Conservation (phyloP, 129 eudicot species). For the Artemisia tridentata region DNA sequence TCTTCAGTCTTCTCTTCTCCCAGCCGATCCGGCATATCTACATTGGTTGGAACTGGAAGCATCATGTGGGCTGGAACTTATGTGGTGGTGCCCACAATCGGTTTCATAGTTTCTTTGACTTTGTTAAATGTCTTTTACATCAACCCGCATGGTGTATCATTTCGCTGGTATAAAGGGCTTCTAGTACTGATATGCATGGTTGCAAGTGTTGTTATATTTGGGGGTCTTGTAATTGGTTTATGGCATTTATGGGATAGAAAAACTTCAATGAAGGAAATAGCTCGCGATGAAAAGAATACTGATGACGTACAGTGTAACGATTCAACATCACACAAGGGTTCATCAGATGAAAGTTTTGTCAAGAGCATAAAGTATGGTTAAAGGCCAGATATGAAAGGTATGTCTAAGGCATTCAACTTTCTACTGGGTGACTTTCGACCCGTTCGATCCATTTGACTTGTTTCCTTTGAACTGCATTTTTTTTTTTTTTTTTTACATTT, state of each 20-base stretch:
- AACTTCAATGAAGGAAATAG: slow-evolving; percentile 31
- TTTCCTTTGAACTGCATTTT: background rate
- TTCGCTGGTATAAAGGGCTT: slow-evolving; percentile 85
- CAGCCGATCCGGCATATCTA: slow-evolving; percentile 52
- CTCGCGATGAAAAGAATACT: slow-evolving; percentile 8
- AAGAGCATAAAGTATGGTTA: slow-evolving; percentile 49
- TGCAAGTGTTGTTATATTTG: slow-evolving; percentile 60
- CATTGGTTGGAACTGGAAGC: slow-evolving; percentile 81
- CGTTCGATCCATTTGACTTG: background rate
- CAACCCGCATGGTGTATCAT: slow-evolving; percentile 39
- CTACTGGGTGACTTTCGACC: too few relatives aligned
- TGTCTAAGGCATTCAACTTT: background rate
- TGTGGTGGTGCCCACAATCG: slow-evolving; percentile 50
- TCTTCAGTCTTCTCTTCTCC: slow-evolving; percentile 37
- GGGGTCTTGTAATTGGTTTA: slow-evolving; percentile 55
- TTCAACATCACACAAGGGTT: slow-evolving; percentile 27
- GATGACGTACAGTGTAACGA: slow-evolving; percentile 18
- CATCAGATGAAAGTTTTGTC: slow-evolving; percentile 25
- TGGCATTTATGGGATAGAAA: slow-evolving; percentile 69
- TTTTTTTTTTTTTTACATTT: background rate
- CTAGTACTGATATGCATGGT: slow-evolving; percentile 67
- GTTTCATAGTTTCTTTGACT: slow-evolving; percentile 47
- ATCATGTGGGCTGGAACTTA: slow-evolving; percentile 73
- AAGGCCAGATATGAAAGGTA: slow-evolving; percentile 81
- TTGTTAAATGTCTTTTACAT: slow-evolving; percentile 54